A percentile compares a stretch with the other conserved stretches of the same genome.
phyloP scores from a whole-genome alignment of 2,329 filamentous ascomycete genomes.

The Phialophora tarda region DNA sequence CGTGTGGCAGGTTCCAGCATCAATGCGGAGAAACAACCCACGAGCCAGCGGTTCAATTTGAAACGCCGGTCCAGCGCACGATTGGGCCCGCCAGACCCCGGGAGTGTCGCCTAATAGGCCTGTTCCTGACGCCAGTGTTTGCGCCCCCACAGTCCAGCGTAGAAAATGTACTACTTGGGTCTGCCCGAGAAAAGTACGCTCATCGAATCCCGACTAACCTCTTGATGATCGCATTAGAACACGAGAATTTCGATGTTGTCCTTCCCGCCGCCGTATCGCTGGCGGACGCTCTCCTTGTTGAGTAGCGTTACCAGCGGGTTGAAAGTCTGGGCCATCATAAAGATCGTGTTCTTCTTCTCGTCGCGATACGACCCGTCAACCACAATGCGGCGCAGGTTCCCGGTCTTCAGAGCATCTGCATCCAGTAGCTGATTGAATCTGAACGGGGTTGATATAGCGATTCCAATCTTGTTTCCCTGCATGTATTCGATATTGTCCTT shows the following conservation, averaged over 20 bases:
- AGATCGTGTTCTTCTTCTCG: slow-evolving; percentile 88
- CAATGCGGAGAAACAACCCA: slow-evolving; percentile 1
- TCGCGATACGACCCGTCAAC: slow-evolving; percentile 93
- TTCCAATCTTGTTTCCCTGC: slow-evolving; percentile 71
- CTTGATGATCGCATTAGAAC: slow-evolving; percentile 22
- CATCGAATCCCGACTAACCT: neutral
- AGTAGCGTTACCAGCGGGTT: slow-evolving; percentile 79
- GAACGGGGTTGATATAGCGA: slow-evolving; percentile 88
- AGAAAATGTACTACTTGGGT: neutral
- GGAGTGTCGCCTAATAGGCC: neutral
- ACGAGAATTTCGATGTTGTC: slow-evolving; percentile 34
- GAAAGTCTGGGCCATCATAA: slow-evolving; percentile 95
- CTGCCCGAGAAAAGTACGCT: neutral
- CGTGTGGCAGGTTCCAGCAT: neutral
- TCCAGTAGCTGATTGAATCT: slow-evolving; percentile 82
- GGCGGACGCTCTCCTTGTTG: slow-evolving; percentile 66
- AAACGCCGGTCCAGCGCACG: neutral
- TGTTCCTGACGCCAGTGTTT: slow-evolving; percentile 19
- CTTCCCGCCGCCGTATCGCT: slow-evolving; percentile 23
- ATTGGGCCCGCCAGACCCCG: neutral
- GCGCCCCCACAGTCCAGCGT: neutral
- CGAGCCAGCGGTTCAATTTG: neutral
- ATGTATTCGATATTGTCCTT: slow-evolving; percentile 82
- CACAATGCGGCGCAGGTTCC: slow-evolving; percentile 76
- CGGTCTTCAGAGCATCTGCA: slow-evolving; percentile 75